Evolutionary conservation across 1,284 basidiomycete species (phyloP).

Genomic region (Cutaneotrichosporon sp.): DNA sequence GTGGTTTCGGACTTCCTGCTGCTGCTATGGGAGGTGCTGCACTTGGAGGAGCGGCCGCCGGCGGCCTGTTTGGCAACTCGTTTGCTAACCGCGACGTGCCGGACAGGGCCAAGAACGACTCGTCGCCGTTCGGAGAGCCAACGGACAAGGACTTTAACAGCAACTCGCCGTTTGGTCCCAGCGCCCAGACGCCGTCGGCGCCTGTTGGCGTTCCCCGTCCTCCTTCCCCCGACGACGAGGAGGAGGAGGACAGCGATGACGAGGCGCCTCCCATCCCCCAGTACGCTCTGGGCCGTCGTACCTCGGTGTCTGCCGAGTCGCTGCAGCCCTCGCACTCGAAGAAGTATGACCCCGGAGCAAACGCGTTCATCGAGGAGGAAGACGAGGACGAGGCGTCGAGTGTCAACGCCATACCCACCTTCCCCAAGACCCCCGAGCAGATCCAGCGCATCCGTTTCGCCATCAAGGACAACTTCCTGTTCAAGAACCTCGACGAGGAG

Average conservation of each 20-base stretch:
- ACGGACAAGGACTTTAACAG: constrained; percentile 21
- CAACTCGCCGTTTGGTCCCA: constrained; percentile 45
- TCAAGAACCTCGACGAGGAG: constrained; percentile 94
- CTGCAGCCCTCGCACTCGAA: constrained; percentile 72
- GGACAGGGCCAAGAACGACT: constrained; percentile 13
- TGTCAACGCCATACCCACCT: constrained; percentile 60
- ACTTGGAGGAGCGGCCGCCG: constrained; percentile 25
- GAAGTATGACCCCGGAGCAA: constrained; percentile 28
- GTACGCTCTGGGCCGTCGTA: constrained; percentile 83
- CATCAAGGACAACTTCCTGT: constrained; percentile 88
- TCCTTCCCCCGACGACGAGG: constrained; percentile 44
- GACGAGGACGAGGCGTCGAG: constrained; percentile 48
- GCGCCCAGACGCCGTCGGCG: constrained; percentile 60
- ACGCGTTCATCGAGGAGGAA: constrained; percentile 43
- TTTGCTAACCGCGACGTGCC: constrained; percentile 23
- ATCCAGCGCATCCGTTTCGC: constrained; percentile 81
- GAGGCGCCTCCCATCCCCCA: constrained; percentile 47
- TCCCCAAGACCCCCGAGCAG: constrained; percentile 82
- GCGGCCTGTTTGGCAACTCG: constrained; percentile 28
- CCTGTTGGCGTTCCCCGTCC: constrained; percentile 57
- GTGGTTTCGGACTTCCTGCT: constrained; percentile 28
- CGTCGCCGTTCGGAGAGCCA: constrained; percentile 35
- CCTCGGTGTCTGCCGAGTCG: constrained; percentile 96
- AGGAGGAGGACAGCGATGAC: constrained; percentile 23
- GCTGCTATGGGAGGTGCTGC: constrained; percentile 27